A percentile compares a stretch with the other conserved stretches of the same genome.
These are phyloP conservation scores for Isabelozyma gotoi DNA, from an alignment of 805 yeast species.

Conservation along the genomic window DNA sequence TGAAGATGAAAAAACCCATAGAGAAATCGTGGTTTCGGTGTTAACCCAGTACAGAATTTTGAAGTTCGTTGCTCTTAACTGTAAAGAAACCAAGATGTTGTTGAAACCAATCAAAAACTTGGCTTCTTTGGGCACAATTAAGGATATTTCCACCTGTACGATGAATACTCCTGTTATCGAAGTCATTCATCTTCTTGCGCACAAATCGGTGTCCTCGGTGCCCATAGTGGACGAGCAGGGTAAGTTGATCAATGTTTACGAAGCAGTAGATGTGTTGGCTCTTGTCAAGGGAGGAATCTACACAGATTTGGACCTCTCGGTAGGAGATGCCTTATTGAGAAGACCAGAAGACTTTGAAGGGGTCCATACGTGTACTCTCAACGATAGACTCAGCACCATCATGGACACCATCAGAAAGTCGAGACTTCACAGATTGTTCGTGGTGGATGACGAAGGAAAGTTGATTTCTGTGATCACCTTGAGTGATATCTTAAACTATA, in stretches of 20 bases:
- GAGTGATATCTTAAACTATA: conserved; percentile 85
- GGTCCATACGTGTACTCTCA: conserved; percentile 89
- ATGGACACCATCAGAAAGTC: conserved; percentile 92
- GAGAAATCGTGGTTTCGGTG: conserved; percentile 94
- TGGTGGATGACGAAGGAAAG: conserved; percentile 80
- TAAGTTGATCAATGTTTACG: conserved; percentile 81
- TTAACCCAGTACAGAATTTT: conserved; percentile 94
- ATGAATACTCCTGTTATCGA: conserved; percentile 93
- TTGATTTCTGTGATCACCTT: conserved; percentile 83
- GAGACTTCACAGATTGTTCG: conserved; percentile 86
- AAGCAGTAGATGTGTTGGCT: conserved; percentile 91
- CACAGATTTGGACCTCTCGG: conserved; percentile 83
- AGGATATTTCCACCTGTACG: conserved; percentile 69
- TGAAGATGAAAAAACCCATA: conserved; percentile 84
- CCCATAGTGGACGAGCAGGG: conserved; percentile 85
- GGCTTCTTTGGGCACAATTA: conserved; percentile 55
- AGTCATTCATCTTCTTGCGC: conserved; percentile 79
- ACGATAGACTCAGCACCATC: conserved; percentile 83
- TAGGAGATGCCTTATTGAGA: conserved; percentile 94
- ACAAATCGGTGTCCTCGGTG: conserved; percentile 82
- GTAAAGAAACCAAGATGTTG: conserved; percentile 88
- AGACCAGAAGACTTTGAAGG: conserved; percentile 97
- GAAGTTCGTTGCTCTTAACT: conserved; percentile 92
- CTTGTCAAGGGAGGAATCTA: conserved; percentile 93
- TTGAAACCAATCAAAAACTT: conserved; percentile 73